Conservation (phyloP, 768 basidiomycete species). For the Collybia nuda region DNA sequence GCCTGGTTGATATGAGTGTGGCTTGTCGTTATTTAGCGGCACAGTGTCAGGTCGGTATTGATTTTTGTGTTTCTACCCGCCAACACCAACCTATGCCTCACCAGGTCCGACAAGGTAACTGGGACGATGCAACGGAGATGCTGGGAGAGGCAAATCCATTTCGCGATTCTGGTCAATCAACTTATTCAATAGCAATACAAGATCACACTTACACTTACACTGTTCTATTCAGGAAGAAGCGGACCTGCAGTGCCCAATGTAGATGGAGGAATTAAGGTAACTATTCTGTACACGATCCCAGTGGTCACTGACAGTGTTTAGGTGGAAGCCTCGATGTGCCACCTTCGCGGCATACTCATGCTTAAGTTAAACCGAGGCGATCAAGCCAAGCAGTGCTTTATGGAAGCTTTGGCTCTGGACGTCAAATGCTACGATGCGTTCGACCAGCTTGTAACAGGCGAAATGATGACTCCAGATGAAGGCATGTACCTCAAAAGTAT, state of each 20-base stretch:
- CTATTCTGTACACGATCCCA: slow-evolving; percentile 4
- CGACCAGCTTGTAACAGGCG: slow-evolving; percentile 83
- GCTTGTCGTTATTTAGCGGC: slow-evolving; percentile 97
- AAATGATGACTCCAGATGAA: slow-evolving; percentile 97
- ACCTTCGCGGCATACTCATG: slow-evolving; percentile 90
- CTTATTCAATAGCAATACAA: not conserved
- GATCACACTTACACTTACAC: too few relatives aligned
- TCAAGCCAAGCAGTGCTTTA: slow-evolving; percentile 90
- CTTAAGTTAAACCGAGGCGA: slow-evolving; percentile 90
- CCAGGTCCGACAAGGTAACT: slow-evolving; percentile 84
- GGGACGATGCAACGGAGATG: slow-evolving; percentile 89
- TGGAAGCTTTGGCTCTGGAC: slow-evolving; percentile 93
- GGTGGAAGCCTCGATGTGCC: slow-evolving; percentile 98
- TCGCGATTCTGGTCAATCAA: slow-evolving; percentile 55
- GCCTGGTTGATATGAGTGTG: slow-evolving; percentile 91
- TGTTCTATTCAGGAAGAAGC: slow-evolving; percentile 44
- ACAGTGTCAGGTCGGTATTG: slow-evolving; percentile 79
- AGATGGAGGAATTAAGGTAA: slow-evolving; percentile 94
- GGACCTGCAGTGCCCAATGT: slow-evolving; percentile 75
- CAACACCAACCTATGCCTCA: slow-evolving; percentile 10
- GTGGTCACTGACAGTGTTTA: slow-evolving; percentile 24
- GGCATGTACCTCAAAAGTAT: slow-evolving; percentile 44
- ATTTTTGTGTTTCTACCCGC: slow-evolving; percentile 1
- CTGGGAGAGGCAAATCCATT: slow-evolving; percentile 93
- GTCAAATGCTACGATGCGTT: slow-evolving; percentile 98